Evolutionary conservation across 495 filamentous ascomycete genomes (phyloP), one percentile per base, ranked within the genome.

Genomic region (Penicillium arizonense): DNA sequence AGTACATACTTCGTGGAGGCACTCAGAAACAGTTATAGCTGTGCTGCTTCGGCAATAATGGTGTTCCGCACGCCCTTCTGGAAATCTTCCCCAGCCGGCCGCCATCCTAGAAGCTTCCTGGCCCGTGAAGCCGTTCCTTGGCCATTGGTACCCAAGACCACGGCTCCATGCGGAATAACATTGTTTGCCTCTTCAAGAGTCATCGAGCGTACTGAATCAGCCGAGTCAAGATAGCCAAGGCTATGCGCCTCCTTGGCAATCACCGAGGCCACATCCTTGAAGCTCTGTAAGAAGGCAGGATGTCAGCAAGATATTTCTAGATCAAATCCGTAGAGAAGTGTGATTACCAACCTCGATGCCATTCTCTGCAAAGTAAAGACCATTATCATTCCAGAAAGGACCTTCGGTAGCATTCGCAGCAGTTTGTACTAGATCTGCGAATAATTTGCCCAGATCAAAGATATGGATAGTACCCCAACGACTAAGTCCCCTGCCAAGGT

Each of bases 311-410:
- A 23, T 4, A 41, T 13, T 13, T 20, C 5, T 6, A 37, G 13
- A 6, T 8, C 5, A 30, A 30, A 30, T 30, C 28, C 2, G 23
- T 4, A 13, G 10, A 11, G 8, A 5, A 42, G 2, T 9, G 3
- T 13, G 16, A 13, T 8, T 8, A 42, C 47, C 1, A 26, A 50
- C 47, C 38, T 50, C 38, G 4, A 50, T 34, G 3, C 47, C 47
- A 24, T 34, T 33, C 14, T 50, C 38, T 4, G 30, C 28, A 24
- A 50, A 50, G 38, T 34, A 42, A 34, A 50, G 47, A 20, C 47
- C 47, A 11, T 50, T 50, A 14, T 42, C 47, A 35, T 50, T 50
- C 47, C 47, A 50, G 5, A 50, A 33, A 11, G 47, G 47, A 16
- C 7, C 6, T 3, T 26, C 7, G 4, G 47, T 50, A 8, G 16